Conservation (phyloP, 257 asterid genomes). For the Prunella vulgaris region DNA sequence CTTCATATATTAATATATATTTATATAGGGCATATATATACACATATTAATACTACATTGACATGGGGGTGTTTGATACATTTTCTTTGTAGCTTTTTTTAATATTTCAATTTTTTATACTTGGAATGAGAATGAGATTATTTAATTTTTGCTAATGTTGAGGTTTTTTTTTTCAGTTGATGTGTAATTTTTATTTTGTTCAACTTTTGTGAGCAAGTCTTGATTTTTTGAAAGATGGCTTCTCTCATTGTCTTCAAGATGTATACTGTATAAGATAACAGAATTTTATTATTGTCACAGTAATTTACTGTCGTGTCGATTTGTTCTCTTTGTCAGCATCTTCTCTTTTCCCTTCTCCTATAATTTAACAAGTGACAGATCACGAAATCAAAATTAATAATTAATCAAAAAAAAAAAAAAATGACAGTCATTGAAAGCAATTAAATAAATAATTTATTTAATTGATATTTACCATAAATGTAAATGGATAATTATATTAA, state of each 20-base stretch:
- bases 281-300: background rate
- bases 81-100: background rate
- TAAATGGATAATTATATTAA: no score
- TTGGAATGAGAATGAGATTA: slow-evolving; percentile 25
- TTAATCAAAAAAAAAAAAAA: no score
- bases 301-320: background rate
- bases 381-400: background rate
- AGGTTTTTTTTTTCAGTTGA: background rate
- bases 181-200: background rate
- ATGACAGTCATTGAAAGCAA: no score
- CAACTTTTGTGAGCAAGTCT: slow-evolving; percentile 23
- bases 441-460: no score
- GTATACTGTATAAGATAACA: background rate
- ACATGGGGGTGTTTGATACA: background rate
- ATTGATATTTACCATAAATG: no score
- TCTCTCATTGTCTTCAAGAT: slow-evolving; percentile 11
- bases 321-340: background rate
- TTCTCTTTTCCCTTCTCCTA: background rate
- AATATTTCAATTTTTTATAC: background rate
- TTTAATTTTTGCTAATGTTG: slow-evolving; percentile 17
- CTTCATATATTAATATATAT: background rate
- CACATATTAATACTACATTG: background rate
- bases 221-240: slow-evolving; percentile 21
- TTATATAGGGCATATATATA: background rate
- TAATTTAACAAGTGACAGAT: background rate